A percentile compares a stretch with the other conserved stretches of the same genome.
phyloP scores from a whole-genome alignment of 139 green algal genomes.

The Zygnema circumcarinatum region DNA sequence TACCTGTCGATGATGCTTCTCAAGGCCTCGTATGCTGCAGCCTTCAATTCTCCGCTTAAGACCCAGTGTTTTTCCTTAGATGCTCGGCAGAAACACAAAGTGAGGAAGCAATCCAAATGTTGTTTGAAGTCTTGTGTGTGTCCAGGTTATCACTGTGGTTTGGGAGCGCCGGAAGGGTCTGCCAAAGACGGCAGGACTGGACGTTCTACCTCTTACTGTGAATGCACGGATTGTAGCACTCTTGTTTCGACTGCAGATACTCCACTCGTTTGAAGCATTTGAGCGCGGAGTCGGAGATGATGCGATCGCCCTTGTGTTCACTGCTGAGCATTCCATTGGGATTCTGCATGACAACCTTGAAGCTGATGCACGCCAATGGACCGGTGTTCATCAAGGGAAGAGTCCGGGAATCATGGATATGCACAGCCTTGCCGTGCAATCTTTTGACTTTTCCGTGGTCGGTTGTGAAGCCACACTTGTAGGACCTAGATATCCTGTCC shows the following conservation, averaged over 20 bases:
- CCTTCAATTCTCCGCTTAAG: no score
- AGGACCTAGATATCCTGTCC: not conserved
- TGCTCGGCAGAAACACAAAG: no score
- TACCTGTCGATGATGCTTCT: no score
- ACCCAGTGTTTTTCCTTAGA: no score
- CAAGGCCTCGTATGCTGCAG: no score
- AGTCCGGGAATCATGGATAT: constrained; percentile 17
- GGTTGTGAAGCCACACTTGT: constrained; percentile 29
- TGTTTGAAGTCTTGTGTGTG: no score
- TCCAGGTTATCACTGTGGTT: constrained; percentile 35
- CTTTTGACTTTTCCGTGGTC: constrained; percentile 30
- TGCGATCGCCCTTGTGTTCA: constrained; percentile 11
- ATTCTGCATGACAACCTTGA: constrained; percentile 35
- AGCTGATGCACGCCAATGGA: constrained; percentile 21
- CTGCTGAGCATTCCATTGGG: constrained; percentile 32
- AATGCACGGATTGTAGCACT: constrained; percentile 2
- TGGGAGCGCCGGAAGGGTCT: constrained; percentile 23
- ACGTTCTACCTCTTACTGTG: constrained; percentile 11
- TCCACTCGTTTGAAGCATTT: constrained; percentile 11
- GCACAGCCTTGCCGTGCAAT: constrained; percentile 19
- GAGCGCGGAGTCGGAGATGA: not conserved
- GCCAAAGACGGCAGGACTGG: not conserved
- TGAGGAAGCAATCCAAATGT: no score
- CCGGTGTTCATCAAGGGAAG: constrained; percentile 10
- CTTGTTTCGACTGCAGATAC: constrained; percentile 2